Conservation (phyloP, 2,329 filamentous ascomycete species). For the Lizonia empirigonia region DNA sequence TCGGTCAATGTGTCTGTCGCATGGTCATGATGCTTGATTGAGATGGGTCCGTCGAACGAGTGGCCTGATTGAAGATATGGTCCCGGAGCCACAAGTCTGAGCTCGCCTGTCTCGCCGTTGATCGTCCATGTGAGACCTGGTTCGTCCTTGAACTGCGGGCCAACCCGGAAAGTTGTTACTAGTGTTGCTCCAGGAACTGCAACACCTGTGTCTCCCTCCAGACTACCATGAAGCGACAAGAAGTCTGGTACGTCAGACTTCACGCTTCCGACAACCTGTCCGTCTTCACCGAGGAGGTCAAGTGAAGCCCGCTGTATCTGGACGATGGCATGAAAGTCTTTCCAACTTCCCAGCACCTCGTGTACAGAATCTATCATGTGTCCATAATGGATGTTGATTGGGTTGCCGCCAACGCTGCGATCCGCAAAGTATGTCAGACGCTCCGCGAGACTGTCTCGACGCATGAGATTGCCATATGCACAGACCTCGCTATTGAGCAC, state of each 20-base stretch:
- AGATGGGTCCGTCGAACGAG: slow-evolving; percentile 23
- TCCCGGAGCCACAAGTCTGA: slow-evolving; percentile 49
- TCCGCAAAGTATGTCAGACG: slow-evolving; percentile 25
- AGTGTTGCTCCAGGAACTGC: slow-evolving; percentile 19
- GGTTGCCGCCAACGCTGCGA: slow-evolving; percentile 23
- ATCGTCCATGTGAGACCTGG: slow-evolving; percentile 23
- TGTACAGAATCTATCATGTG: slow-evolving; percentile 30
- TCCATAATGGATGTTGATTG: slow-evolving; percentile 26
- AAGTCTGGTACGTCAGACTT: slow-evolving; percentile 55
- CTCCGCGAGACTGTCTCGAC: slow-evolving; percentile 20
- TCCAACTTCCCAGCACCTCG: slow-evolving; percentile 24
- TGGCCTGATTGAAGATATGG: slow-evolving; percentile 44
- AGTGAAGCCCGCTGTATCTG: slow-evolving; percentile 28
- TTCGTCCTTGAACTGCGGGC: slow-evolving; percentile 22
- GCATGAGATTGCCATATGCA: slow-evolving; percentile 15
- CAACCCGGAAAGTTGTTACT: slow-evolving; percentile 17
- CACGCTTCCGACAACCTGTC: slow-evolving; percentile 3
- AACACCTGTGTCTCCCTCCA: slow-evolving; percentile 2
- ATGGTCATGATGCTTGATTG: slow-evolving; percentile 35
- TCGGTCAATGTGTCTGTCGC: slow-evolving; percentile 33
- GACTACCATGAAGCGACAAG: slow-evolving; percentile 47
- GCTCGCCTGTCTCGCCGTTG: slow-evolving; percentile 25
- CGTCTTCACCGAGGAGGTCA: slow-evolving; percentile 11
- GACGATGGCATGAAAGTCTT: slow-evolving; percentile 18
- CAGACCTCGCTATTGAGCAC: slow-evolving; percentile 41